These are phyloP conservation scores for Crithidia bombi DNA, from an alignment of 208 protist genomes.

Conservation along the genomic window DNA sequence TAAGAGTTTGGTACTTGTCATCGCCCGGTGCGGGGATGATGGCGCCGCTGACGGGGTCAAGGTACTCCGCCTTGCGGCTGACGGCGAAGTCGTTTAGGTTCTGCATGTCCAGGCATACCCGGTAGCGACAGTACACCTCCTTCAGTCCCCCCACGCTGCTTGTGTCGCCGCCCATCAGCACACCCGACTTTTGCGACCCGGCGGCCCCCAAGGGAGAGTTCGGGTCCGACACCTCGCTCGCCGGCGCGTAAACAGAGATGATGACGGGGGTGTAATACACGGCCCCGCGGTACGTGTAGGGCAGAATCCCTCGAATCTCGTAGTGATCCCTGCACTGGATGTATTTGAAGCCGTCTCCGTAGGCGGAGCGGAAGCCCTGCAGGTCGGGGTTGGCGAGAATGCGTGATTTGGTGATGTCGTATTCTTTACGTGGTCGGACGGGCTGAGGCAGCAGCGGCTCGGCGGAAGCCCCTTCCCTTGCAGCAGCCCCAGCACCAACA, in stretches of 20 bases:
- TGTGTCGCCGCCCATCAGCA: background rate
- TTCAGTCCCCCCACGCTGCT: background rate
- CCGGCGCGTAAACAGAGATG: constrained; percentile 47
- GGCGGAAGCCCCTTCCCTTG: background rate
- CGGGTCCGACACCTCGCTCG: constrained; percentile 2
- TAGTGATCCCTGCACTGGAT: constrained; percentile 52
- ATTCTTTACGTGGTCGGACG: constrained; percentile 34
- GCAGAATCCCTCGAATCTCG: constrained; percentile 64
- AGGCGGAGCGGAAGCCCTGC: constrained; percentile 56
- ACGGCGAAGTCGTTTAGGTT: constrained; percentile 51
- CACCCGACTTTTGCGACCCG: background rate
- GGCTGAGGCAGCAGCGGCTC: constrained; percentile 9
- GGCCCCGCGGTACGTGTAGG: constrained; percentile 62
- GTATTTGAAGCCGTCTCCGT: constrained; percentile 64
- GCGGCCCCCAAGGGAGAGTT: background rate
- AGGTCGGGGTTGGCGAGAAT: constrained; percentile 47
- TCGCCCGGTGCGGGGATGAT: constrained; percentile 61
- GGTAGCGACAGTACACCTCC: constrained; percentile 53
- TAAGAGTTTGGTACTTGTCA: constrained; percentile 36
- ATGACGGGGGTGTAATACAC: constrained; percentile 84
- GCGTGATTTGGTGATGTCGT: constrained; percentile 30
- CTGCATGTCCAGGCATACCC: constrained; percentile 56
- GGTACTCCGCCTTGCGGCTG: constrained; percentile 68
- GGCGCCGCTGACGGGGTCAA: constrained; percentile 66
- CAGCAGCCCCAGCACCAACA: background rate